A percentile compares a stretch with the other conserved stretches of the same genome.
Conservation (phyloP, 768 basidiomycete genomes). For the Leccinum aurantiacum region DNA sequence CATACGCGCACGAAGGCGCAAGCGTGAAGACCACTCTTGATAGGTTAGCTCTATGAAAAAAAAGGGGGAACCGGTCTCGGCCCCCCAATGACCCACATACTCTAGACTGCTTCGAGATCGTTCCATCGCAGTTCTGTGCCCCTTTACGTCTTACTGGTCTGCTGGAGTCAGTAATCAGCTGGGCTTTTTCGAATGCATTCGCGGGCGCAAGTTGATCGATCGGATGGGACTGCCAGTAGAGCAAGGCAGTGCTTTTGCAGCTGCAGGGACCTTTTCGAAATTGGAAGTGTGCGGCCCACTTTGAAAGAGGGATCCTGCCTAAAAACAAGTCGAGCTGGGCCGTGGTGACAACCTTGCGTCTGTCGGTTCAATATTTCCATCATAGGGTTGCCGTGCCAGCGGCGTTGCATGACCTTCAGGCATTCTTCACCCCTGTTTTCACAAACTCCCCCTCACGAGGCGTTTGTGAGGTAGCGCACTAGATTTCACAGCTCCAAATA, state of each 20-base stretch:
- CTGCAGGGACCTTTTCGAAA: constrained; percentile 3
- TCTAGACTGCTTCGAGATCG: constrained; percentile 1
- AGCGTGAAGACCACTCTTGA: constrained; percentile 13
- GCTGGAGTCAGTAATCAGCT: not conserved
- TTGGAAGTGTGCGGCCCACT: not conserved
- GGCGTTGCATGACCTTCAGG: not conserved
- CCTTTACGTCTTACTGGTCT: not conserved
- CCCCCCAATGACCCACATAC: constrained; percentile 7
- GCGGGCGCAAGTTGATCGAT: constrained; percentile 6
- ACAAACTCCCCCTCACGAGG: constrained; percentile 18
- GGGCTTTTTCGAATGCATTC: constrained; percentile 1
- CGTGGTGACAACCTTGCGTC: not conserved
- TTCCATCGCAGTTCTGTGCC: not conserved
- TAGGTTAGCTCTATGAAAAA: constrained; percentile 3
- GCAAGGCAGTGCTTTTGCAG: constrained; percentile 10
- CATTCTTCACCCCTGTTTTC: constrained; percentile 3
- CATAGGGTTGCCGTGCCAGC: not conserved
- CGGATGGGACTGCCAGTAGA: not conserved
- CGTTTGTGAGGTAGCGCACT: constrained; percentile 18
- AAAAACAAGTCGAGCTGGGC: not conserved
- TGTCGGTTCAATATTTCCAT: not conserved
- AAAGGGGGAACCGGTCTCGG: not conserved
- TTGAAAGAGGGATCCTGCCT: not conserved
- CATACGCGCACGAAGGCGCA: constrained; percentile 11
- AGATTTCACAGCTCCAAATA: constrained; percentile 1